Evolutionary conservation across 768 basidiomycete species (phyloP).

Genomic region (Psilocybe cyanescens): DNA sequence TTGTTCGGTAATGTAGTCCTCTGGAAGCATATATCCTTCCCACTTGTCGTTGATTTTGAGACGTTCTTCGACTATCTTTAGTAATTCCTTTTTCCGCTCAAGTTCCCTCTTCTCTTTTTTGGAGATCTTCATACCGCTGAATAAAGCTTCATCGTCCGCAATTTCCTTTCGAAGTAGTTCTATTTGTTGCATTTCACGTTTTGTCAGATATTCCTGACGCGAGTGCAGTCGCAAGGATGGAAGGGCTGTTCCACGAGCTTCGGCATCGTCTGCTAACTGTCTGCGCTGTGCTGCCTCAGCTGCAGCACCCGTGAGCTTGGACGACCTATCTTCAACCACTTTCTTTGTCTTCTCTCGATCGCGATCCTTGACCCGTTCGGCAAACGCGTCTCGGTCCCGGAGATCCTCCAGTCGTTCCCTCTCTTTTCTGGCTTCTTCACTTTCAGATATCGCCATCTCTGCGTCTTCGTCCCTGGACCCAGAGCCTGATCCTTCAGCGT

Average conservation of each 20-base stretch:
- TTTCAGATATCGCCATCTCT: conserved; percentile 60
- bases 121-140: conserved; percentile 89
- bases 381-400: conserved; percentile 90
- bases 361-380: conserved; percentile 81
- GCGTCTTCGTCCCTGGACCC: conserved; percentile 38
- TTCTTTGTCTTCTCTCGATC: conserved; percentile 90
- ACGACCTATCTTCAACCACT: conserved; percentile 89
- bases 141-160: conserved; percentile 90
- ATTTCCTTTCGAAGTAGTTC: conserved; percentile 93
- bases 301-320: conserved; percentile 70
- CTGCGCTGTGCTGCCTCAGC: conserved; percentile 84
- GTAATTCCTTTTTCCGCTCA: conserved; percentile 88
- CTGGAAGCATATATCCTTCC: conserved; percentile 96
- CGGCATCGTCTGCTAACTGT: conserved; percentile 78
- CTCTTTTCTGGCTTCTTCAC: conserved; percentile 72
- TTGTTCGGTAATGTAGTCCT: conserved; percentile 98
- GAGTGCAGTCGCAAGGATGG: conserved; percentile 86
- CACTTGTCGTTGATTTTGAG: conserved; percentile 93
- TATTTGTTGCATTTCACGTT: conserved; percentile 95
- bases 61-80: conserved; percentile 91
- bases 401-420: conserved; percentile 78
- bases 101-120: conserved; percentile 81
- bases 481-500: conserved; percentile 22
- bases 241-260: conserved; percentile 54
- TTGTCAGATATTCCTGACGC: conserved; percentile 94